These are phyloP conservation scores for Blastocystis sp. DNA, from an alignment of 352 stramenopile species.

Conservation along the genomic window DNA sequence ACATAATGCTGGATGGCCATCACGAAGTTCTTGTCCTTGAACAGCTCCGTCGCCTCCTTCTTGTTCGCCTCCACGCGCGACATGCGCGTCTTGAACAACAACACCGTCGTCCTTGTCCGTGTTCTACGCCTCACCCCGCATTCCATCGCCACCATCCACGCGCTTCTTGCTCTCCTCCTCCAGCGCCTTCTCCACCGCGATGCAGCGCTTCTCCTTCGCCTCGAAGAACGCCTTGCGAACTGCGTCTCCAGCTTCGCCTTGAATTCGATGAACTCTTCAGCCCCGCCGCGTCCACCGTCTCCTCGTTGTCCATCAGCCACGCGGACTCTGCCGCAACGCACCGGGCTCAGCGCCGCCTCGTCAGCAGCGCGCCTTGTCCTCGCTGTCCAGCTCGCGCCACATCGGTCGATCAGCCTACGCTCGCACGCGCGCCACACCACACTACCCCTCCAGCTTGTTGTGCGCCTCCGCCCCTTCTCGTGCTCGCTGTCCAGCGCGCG, in stretches of 20 bases:
- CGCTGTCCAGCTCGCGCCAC: conserved; percentile 76
- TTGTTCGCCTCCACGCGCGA: conserved; percentile 89
- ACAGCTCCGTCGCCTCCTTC: conserved; percentile 88
- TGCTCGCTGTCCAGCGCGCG: conserved; percentile 78
- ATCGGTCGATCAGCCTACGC: conserved; percentile 73
- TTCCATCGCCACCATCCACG: conserved; percentile 32
- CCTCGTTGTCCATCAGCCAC: conserved; percentile 85
- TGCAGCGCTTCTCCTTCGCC: conserved; percentile 71
- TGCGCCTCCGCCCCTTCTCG: conserved; percentile 77
- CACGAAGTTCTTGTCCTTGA: conserved; percentile 84
- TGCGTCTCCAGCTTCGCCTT: conserved; percentile 68
- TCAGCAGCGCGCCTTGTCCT: conserved; percentile 76
- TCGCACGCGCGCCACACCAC: conserved; percentile 82
- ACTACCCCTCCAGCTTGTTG: conserved; percentile 85
- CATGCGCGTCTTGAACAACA: conserved; percentile 87
- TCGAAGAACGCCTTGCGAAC: conserved; percentile 71
- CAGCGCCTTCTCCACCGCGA: conserved; percentile 67
- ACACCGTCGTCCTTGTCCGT: conserved; percentile 83
- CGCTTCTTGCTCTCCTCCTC: conserved; percentile 71
- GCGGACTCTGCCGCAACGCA: conserved; percentile 82
- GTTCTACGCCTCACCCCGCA: neutral
- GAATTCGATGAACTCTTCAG: conserved; percentile 58
- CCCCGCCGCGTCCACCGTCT: conserved; percentile 76
- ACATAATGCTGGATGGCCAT: conserved; percentile 81
- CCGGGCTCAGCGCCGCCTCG: conserved; percentile 74